Evolutionary conservation across 768 basidiomycete genomes (phyloP), one percentile per base, ranked within the genome.

Genomic region (Coprinopsis sp.): DNA sequence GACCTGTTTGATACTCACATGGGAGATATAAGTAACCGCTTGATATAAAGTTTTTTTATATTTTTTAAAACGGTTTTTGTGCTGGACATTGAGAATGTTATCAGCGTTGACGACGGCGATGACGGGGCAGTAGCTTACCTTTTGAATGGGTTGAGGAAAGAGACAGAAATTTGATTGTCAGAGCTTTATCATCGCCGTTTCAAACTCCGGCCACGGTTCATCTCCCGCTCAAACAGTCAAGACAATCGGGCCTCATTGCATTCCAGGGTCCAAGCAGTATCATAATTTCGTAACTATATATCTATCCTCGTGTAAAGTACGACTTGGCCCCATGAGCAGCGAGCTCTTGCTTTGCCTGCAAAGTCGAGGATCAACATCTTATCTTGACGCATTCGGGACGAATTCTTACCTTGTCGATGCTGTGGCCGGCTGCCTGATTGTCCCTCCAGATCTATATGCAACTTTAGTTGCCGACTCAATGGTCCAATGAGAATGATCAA

Each of bases 281-380:
- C 33, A 38, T 19, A 34, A 33, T 6, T 31, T 8, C 41, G 25
- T 37, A 40, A 36, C 53, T 44, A 53, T 49, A 56, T 50, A 46
- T 52, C 79, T 65, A 89, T 51, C 87, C 88, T 50, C 88, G 79
- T 50, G 82, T 86, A 65, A 93, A 91, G 67, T 93, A 93, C 22
- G 88, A 81, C 64, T 84, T 89, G 49, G 91, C 86, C 11, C 91
- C 91, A 55, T 92, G 87, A 42, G 73, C 76, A 3, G 89, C 85
- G 39, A 95, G 66, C 62, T 94, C 91, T 22, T 79, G 60, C 67
- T 89, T 92, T 46, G 89, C 92, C 87, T 93, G 58, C 19, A 43
- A 39, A 40, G 47, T 42, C 28, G 47, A 44, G 41, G 50, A 24
- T 42, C 27, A 53, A 47, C 33, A 18, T 39, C 33, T 38, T 48